Evolutionary conservation across 1,284 basidiomycete species (phyloP), one percentile per base, ranked within the genome.

Genomic region (Pseudozyma pruni): DNA sequence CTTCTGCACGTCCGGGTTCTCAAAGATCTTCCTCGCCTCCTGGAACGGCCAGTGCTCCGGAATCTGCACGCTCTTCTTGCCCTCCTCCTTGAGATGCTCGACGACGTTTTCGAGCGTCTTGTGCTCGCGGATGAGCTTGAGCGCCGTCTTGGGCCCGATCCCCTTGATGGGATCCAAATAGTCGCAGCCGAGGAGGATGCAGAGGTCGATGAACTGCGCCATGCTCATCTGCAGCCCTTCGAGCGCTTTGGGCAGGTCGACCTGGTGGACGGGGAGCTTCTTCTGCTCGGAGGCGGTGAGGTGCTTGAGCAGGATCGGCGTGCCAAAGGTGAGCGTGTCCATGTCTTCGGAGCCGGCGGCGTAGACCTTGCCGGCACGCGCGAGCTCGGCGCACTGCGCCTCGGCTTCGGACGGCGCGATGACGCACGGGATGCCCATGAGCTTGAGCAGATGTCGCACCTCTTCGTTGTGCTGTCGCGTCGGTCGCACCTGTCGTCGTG

Each of bases 281-380:
- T 96, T 94, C 23, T 94, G 94, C 82, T 98, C 96, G n/a, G 92
- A 94, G 83, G 98, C 97, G 8, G 96, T 99, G 49, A 99, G 88
- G 83, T 98, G 95, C 43, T 95, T 92, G 72, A 92, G 90, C 9
- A 99, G 86, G 49, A 96, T 90, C 0, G 95, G 94, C 1, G 95
- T 86, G 73, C 89, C 87, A 85, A 99, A 99, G 0, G 96, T 99
- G 39, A 99, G 88, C 3, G 96, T 99, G 79, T 98, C 96, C 96
- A 99, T 99, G 82, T 99, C 96, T 84, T 98, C 96, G 0, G 94
- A 97, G 7, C 96, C 96, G 5, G 94, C 94, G 0, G 92, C 96
- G 79, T 91, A 98, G 19, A 97, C 92, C 85, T 96, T 95, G 54
- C 93, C 94, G 9, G 93, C 93, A 27, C 94, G 88, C 14, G 93